Evolutionary conservation across 192 early-diverging fungal genomes (phyloP), one percentile per base, ranked within the genome.

Genomic region (Radiomyces spectabilis): DNA sequence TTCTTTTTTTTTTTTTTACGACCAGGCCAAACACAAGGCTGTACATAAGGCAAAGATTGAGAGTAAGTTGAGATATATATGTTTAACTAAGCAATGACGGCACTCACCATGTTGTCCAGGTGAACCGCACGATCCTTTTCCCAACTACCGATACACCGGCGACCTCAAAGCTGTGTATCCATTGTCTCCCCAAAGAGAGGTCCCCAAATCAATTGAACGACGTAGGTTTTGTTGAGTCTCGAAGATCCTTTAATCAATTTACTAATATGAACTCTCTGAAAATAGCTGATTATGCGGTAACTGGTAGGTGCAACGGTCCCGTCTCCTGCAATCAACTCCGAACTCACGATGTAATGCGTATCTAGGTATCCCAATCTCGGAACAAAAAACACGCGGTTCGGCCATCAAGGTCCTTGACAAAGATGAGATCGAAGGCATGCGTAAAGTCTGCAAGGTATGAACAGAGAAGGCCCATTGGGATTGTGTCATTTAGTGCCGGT

Each of bases 381-480:
- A 99, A 73, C 71, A 86, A 56, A 73, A 61, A n/a, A 70, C 84
- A 15, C 83, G 83, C 45, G 81, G 78, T 21, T 68, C 62, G 5
- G 65, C 78, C 30, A 95, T 96, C 49, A 75, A 85, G 40, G 77
- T 75, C 1, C 64, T 97, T 64, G 74, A 55, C 13, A 41, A 68
- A 3, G 75, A 80, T 29, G 93, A 95, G 57, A 88, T 91, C 43
- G 84, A 86, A 49, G 75, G 66, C 5, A 86, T 96, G 84, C 83
- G 90, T 30, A 66, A 55, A 9, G 89, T 90, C 15, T 92, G 92
- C 67, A 63, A 78, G 61, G 71, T 95, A 57, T 68, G 29, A 30
- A 37, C 37, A 32, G 15, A 25, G 2, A 5, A 18, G 27, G 13
- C 24, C 26, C 8, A 27, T 44, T 21, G 18, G 22, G 44, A 8